A percentile compares a stretch with the other conserved stretches of the same genome.
Evolutionary conservation across 306 rosid genomes (phyloP).

Genomic region (Lupinus albus): DNA sequence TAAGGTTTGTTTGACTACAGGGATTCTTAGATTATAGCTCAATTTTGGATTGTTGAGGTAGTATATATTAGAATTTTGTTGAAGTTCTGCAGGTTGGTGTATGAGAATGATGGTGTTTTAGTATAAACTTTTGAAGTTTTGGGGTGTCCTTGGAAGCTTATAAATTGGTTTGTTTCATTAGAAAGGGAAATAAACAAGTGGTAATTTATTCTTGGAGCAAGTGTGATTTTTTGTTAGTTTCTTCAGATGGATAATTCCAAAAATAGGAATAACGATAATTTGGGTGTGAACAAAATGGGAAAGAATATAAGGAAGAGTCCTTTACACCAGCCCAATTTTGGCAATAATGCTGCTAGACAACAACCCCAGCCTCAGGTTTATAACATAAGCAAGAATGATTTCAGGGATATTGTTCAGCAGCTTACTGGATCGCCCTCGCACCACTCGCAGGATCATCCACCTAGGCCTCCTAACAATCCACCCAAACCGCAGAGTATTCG

Average conservation of each 20-base stretch:
- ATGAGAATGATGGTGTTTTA: constrained; percentile 14
- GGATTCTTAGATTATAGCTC: constrained; percentile 35
- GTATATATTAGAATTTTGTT: constrained; percentile 29
- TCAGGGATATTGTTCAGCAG: constrained; percentile 90
- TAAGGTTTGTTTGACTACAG: constrained; percentile 41
- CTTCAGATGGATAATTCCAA: constrained; percentile 71
- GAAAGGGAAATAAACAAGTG: constrained; percentile 30
- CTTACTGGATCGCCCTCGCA: constrained; percentile 89
- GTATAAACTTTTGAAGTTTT: constrained; percentile 38
- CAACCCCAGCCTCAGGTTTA: constrained; percentile 98
- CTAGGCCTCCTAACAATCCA: constrained; percentile 73
- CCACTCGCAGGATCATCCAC: constrained; percentile 72
- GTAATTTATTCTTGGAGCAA: constrained; percentile 31
- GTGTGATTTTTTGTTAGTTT: constrained; percentile 30
- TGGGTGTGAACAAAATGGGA: constrained; percentile 91
- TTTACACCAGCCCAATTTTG: constrained; percentile 76
- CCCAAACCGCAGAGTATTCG: constrained; percentile 86
- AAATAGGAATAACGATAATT: constrained; percentile 64
- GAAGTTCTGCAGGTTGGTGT: constrained; percentile 29
- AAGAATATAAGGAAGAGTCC: constrained; percentile 94
- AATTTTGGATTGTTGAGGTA: constrained; percentile 25
- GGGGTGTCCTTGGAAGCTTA: constrained; percentile 43
- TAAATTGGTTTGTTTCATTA: constrained; percentile 47
- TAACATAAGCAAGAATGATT: constrained; percentile 93
- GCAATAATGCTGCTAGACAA: constrained; percentile 64